phyloP scores from a whole-genome alignment of 1,284 basidiomycete genomes.

The Naganishia liquefaciens region DNA sequence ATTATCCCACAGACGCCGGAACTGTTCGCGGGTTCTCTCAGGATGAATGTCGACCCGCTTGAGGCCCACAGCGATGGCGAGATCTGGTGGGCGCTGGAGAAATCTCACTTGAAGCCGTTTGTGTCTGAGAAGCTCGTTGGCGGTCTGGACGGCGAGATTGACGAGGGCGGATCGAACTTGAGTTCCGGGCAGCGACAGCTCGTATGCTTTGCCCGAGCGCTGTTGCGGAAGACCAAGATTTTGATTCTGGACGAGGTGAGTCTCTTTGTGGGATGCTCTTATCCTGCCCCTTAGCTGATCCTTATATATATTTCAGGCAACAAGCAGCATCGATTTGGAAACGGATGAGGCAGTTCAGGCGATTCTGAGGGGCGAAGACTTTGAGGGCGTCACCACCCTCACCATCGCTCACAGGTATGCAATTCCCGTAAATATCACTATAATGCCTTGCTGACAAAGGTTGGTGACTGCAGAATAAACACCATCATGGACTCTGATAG shows the following conservation, averaged over 20 bases:
- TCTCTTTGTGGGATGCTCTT: background rate
- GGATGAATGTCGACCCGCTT: slow-evolving; percentile 56
- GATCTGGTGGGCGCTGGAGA: slow-evolving; percentile 78
- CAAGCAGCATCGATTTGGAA: slow-evolving; percentile 71
- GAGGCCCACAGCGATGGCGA: slow-evolving; percentile 56
- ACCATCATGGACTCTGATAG: slow-evolving; percentile 86
- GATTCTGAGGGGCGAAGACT: slow-evolving; percentile 53
- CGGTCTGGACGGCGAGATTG: slow-evolving; percentile 71
- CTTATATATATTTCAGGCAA: slow-evolving; percentile 37
- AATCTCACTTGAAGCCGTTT: slow-evolving; percentile 64
- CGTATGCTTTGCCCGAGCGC: slow-evolving; percentile 76
- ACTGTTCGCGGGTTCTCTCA: slow-evolving; percentile 80
- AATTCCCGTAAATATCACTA: no score
- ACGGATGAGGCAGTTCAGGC: slow-evolving; percentile 69
- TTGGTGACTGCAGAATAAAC: slow-evolving; percentile 68
- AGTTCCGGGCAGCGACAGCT: slow-evolving; percentile 82
- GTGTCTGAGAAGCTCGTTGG: slow-evolving; percentile 67
- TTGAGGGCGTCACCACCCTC: slow-evolving; percentile 68
- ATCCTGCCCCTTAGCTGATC: background rate
- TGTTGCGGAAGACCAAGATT: slow-evolving; percentile 78
- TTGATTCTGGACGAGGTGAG: slow-evolving; percentile 83
- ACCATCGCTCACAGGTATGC: slow-evolving; percentile 67
- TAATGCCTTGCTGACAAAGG: background rate
- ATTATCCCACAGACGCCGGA: slow-evolving; percentile 87
- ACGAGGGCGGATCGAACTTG: slow-evolving; percentile 76